These are phyloP conservation scores for Haplosporangium sp. DNA, from an alignment of 371 early-diverging fungal genomes.

Conservation along the genomic window DNA sequence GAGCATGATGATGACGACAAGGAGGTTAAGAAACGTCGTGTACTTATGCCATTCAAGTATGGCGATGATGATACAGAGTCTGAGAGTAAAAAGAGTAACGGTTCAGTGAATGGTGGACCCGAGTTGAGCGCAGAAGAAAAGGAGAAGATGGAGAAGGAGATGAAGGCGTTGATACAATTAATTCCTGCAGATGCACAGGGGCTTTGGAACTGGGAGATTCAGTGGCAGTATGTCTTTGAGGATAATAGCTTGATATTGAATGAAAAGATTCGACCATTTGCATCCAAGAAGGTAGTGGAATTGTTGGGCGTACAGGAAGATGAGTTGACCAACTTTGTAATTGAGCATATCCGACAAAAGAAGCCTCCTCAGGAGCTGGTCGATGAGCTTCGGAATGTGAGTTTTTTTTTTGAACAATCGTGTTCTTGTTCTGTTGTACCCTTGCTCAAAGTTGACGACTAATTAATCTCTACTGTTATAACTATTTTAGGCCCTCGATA, in stretches of 20 bases:
- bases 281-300: slow-evolving; percentile 83
- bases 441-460: neutral
- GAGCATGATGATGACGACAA: slow-evolving; percentile 73
- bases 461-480: slow-evolving; percentile 1
- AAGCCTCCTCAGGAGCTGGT: slow-evolving; percentile 69
- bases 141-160: slow-evolving; percentile 33
- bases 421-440: neutral
- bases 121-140: slow-evolving; percentile 50
- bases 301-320: slow-evolving; percentile 79
- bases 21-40: slow-evolving; percentile 67
- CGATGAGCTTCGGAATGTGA: slow-evolving; percentile 78
- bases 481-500: slow-evolving; percentile 75
- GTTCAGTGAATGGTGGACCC: slow-evolving; percentile 1
- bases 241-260: slow-evolving; percentile 69
- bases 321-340: slow-evolving; percentile 77
- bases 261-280: slow-evolving; percentile 79
- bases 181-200: slow-evolving; percentile 86
- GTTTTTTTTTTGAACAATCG: slow-evolving; percentile 10
- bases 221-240: slow-evolving; percentile 83
- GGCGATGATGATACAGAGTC: slow-evolving; percentile 62
- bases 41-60: slow-evolving; percentile 71
- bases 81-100: neutral
- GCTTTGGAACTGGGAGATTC: slow-evolving; percentile 79
- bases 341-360: slow-evolving; percentile 71
- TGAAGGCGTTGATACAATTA: slow-evolving; percentile 74